Percentiles rank a stretch among this genome's conserved stretches.
Evolutionary conservation across 345 rosid species (phyloP).

Genomic region (Rhizophora mangle): DNA sequence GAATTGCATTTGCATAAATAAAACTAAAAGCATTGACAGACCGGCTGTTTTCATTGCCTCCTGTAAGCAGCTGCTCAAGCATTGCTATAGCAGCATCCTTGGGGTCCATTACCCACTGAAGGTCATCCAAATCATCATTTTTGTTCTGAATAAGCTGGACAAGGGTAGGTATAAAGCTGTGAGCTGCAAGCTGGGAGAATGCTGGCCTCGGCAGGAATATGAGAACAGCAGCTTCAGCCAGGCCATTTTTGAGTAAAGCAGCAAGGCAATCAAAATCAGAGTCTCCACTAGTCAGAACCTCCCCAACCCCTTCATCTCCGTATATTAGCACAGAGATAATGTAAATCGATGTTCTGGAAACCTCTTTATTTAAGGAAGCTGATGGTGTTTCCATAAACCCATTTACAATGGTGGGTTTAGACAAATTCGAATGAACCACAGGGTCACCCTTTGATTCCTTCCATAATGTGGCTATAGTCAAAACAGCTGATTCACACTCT

Average conservation of each 20-base stretch:
- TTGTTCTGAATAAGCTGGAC: conserved; percentile 39
- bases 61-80: conserved; percentile 57
- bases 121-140: conserved; percentile 35
- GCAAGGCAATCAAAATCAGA: conserved; percentile 61
- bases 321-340: conserved; percentile 50
- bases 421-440: conserved; percentile 48
- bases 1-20: conserved; percentile 50
- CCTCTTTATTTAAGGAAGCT: conserved; percentile 54
- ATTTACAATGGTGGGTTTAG: conserved; percentile 42
- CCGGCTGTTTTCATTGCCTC: conserved; percentile 47
- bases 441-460: conserved; percentile 57
- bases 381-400: conserved; percentile 56
- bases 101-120: conserved; percentile 45
- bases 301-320: conserved; percentile 43
- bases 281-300: conserved; percentile 52
- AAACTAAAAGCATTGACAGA: conserved; percentile 36
- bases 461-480: conserved; percentile 48
- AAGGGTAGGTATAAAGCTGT: conserved; percentile 52
- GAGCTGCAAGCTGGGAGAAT: conserved; percentile 46
- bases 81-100: conserved; percentile 51
- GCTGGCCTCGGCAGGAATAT: conserved; percentile 53
- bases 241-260: conserved; percentile 55
- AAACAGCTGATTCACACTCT: conserved; percentile 58
- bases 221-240: conserved; percentile 55
- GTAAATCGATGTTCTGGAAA: conserved; percentile 43